Evolutionary conservation across 2,329 filamentous ascomycete species (phyloP).

Genomic region (Penicillium sp.): DNA sequence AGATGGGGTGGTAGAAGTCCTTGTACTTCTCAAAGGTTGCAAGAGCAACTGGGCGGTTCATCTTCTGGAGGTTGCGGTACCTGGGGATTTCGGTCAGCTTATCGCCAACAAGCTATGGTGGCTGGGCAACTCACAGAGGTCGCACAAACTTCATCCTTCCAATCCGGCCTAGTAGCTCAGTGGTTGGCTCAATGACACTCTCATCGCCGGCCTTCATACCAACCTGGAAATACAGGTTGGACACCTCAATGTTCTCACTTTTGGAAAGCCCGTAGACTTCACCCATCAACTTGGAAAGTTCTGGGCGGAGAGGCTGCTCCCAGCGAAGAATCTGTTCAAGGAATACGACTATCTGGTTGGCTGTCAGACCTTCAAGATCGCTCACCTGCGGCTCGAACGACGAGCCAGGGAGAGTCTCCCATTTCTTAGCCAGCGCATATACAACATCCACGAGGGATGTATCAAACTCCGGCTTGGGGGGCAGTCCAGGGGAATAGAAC

Average conservation of each 20-base stretch:
- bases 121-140: constrained; percentile 59
- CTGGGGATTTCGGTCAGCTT: constrained; percentile 23
- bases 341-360: constrained; percentile 90
- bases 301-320: constrained; percentile 60
- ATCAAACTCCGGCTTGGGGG: constrained; percentile 88
- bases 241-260: constrained; percentile 85
- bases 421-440: constrained; percentile 78
- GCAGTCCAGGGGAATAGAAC: constrained; percentile 85
- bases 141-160: constrained; percentile 98
- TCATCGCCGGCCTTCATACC: constrained; percentile 72
- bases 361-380: constrained; percentile 73
- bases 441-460: constrained; percentile 82
- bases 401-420: constrained; percentile 58
- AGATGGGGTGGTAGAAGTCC: constrained; percentile 96
- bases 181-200: constrained; percentile 67
- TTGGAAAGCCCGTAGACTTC: constrained; percentile 68
- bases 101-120: not conserved
- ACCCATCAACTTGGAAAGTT: constrained; percentile 71
- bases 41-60: constrained; percentile 72
- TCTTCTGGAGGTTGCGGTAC: constrained; percentile 68
- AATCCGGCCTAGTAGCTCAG: constrained; percentile 74
- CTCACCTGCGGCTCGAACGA: constrained; percentile 60
- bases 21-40: constrained; percentile 82
- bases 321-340: constrained; percentile 75
- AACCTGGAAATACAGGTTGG: constrained; percentile 75